These are phyloP conservation scores for Berkeleyomyces rouxiae DNA, from an alignment of 2,329 filamentous ascomycete species.

Conservation along the genomic window DNA sequence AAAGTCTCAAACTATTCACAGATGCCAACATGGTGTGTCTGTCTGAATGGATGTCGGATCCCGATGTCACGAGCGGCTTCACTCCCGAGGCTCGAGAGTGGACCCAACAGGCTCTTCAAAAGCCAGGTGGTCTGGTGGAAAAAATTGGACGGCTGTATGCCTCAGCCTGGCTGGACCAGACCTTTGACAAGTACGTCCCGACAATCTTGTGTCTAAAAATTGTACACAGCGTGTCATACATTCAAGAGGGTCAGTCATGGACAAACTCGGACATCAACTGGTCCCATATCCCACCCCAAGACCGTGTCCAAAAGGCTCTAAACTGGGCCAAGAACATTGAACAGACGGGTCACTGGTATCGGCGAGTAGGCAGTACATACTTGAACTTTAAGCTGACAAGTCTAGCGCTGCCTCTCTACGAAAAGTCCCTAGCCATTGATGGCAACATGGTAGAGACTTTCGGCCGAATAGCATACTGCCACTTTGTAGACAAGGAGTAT, in stretches of 20 bases:
- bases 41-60: slow-evolving; percentile 22
- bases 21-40: slow-evolving; percentile 24
- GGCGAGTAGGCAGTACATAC: slow-evolving; percentile 26
- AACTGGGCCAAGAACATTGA: slow-evolving; percentile 22
- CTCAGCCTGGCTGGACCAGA: slow-evolving; percentile 23
- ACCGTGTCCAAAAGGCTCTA: slow-evolving; percentile 23
- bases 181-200: slow-evolving; percentile 23
- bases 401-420: slow-evolving; percentile 23
- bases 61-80: slow-evolving; percentile 20
- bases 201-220: slow-evolving; percentile 28
- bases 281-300: slow-evolving; percentile 21
- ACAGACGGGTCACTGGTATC: slow-evolving; percentile 23
- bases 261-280: slow-evolving; percentile 23
- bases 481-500: slow-evolving; percentile 23
- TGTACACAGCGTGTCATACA: slow-evolving; percentile 25
- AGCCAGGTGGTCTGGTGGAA: slow-evolving; percentile 22
- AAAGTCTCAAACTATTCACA: slow-evolving; percentile 27
- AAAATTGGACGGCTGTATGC: slow-evolving; percentile 25
- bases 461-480: slow-evolving; percentile 27
- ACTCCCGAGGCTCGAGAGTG: slow-evolving; percentile 20
- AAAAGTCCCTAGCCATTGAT: slow-evolving; percentile 23
- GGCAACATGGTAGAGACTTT: slow-evolving; percentile 23
- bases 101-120: slow-evolving; percentile 17
- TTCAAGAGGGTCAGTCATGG: slow-evolving; percentile 25
- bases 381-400: slow-evolving; percentile 22